Percentiles rank a stretch among this genome's conserved stretches.
phyloP scores from a whole-genome alignment of 148 eudicot species.

The Rhododendron griersonianum region DNA sequence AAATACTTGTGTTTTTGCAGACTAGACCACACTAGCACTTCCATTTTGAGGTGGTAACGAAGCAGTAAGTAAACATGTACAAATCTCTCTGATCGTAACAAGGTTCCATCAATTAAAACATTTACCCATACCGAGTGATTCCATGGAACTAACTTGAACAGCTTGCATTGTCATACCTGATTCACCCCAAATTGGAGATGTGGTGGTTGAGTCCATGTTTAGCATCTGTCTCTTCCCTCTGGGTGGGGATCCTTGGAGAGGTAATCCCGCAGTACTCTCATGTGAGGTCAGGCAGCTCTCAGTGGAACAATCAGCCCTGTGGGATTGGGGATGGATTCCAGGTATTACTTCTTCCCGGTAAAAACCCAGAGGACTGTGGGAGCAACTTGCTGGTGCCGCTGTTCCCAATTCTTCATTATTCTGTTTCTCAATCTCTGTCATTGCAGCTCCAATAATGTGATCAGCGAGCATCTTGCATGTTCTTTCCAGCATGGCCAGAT shows the following conservation, averaged over 20 bases:
- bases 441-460: slow-evolving; percentile 53
- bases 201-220: slow-evolving; percentile 18
- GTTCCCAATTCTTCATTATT: slow-evolving; percentile 29
- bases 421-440: slow-evolving; percentile 26
- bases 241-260: slow-evolving; percentile 19
- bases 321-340: slow-evolving; percentile 24
- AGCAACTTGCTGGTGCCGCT: slow-evolving; percentile 4
- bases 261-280: slow-evolving; percentile 23
- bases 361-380: slow-evolving; percentile 12
- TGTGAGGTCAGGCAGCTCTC: slow-evolving; percentile 44
- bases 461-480: slow-evolving; percentile 74
- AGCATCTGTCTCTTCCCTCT: slow-evolving; percentile 17
- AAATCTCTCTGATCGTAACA: not conserved
- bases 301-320: slow-evolving; percentile 38
- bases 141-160: slow-evolving; percentile 23
- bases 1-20: not conserved
- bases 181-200: slow-evolving; percentile 25
- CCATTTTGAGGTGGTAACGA: not conserved
- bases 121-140: slow-evolving; percentile 10
- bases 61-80: not conserved
- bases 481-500: slow-evolving; percentile 68
- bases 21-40: not conserved
- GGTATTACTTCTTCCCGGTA: slow-evolving; percentile 20
- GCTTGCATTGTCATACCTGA: slow-evolving; percentile 17
- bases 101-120: not conserved